Conservation (phyloP, 306 rosid genomes). For the Vigna radiata region DNA sequence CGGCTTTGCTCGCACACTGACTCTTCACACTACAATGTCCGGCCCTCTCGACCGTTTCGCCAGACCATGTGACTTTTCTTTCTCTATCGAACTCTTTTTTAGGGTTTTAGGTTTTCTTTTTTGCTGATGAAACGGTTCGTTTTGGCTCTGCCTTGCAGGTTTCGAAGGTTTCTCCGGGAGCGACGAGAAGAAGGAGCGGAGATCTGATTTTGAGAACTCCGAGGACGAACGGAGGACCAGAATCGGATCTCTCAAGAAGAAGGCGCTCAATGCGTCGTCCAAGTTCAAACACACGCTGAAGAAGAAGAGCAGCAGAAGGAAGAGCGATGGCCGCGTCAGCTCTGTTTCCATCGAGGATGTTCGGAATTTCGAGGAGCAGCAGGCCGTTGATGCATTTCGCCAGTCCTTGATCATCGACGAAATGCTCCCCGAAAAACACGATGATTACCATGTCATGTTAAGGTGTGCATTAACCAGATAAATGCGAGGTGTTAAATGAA, state of each 20-base stretch:
- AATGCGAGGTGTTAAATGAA: neutral
- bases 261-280: slow-evolving; percentile 92
- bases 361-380: slow-evolving; percentile 86
- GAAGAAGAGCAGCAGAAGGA: slow-evolving; percentile 84
- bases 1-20: slow-evolving; percentile 39
- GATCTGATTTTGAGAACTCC: slow-evolving; percentile 91
- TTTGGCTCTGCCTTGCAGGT: slow-evolving; percentile 54
- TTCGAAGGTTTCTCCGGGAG: slow-evolving; percentile 96
- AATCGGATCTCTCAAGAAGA: slow-evolving; percentile 92
- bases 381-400: slow-evolving; percentile 82
- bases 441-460: slow-evolving; percentile 93
- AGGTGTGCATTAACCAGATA: slow-evolving; percentile 58
- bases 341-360: slow-evolving; percentile 97
- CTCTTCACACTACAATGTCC: slow-evolving; percentile 57
- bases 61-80: slow-evolving; percentile 71
- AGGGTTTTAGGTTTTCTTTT: neutral
- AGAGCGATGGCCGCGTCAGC: slow-evolving; percentile 88
- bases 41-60: slow-evolving; percentile 83
- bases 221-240: slow-evolving; percentile 94
- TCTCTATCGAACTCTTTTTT: neutral
- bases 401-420: slow-evolving; percentile 79
- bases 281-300: slow-evolving; percentile 88
- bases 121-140: neutral
- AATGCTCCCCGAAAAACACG: slow-evolving; percentile 77
- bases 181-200: slow-evolving; percentile 87